A percentile compares a stretch with the other conserved stretches of the same genome.
Conservation (phyloP, 2,329 filamentous ascomycete genomes). For the Neofusicoccum sp. region DNA sequence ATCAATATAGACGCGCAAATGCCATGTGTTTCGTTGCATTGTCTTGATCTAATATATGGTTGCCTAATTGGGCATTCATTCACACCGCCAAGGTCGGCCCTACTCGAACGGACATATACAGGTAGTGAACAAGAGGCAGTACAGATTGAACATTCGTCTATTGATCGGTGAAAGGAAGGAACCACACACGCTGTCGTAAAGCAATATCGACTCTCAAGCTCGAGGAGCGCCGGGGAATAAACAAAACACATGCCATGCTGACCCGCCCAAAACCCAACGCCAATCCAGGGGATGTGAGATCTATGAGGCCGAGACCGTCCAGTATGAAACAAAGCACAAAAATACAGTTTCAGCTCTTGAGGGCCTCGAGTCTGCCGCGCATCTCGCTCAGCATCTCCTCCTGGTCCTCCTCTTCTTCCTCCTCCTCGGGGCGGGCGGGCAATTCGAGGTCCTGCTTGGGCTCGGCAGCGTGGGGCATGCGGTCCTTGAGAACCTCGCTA, state of each 20-base stretch:
- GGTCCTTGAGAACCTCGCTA: constrained; percentile 83
- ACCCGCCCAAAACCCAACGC: constrained; percentile 6
- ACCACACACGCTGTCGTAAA: background rate
- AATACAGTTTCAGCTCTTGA: constrained; percentile 72
- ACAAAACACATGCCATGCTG: background rate
- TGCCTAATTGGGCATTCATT: no score
- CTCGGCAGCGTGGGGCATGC: constrained; percentile 62
- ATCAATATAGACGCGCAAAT: no score
- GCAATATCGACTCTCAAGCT: background rate
- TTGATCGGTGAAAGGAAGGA: background rate
- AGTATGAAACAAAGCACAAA: background rate
- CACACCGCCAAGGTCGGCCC: no score
- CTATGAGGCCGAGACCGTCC: background rate
- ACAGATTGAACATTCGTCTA: background rate
- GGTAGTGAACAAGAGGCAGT: background rate
- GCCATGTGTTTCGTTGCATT: no score
- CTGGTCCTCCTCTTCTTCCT: constrained; percentile 81
- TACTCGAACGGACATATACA: background rate
- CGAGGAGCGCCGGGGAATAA: background rate
- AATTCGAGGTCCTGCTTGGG: constrained; percentile 52
- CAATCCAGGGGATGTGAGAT: constrained; percentile 1
- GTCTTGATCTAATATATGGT: no score
- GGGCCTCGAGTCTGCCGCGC: constrained; percentile 83
- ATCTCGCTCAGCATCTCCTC: constrained; percentile 93
- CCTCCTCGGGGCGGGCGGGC: constrained; percentile 51